Base-by-base conservation (phyloP, 495 filamentous ascomycete species). In the Podospora australis region DNA sequence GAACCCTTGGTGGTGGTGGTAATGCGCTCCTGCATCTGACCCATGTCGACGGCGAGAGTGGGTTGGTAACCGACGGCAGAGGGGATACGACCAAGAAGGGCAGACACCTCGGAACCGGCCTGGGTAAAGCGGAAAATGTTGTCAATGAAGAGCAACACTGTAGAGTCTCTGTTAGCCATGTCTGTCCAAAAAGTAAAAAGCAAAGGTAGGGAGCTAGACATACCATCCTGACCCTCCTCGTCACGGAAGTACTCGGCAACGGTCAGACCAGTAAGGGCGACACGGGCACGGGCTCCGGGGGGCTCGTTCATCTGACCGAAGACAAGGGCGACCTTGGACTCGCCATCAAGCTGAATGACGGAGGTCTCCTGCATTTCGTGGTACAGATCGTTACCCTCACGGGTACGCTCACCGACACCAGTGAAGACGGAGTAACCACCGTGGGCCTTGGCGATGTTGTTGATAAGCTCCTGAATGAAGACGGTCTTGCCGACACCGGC, bases 231-330 rank as follows among this genome's bases (percentile, higher is more conserved):
- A 63, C 92, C 92, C 72, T 96, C 90, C 66, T 87, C 80, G 69
- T 96, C 89, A 78, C 92, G 84, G 84, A 98, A 98, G 71, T 95
- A 89, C 71, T 97, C 90, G 54, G 89, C 88, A 54, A 96, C 79
- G 48, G 89, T 95, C 56, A 84, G 64, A 67, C 68, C 92, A 69
- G 92, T 98, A 60, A 98, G 85, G 69, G 92, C 92, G 68, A 98
- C 92, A 91, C 92, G 92, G 69, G 92, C 92, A 88, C 92, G 92
- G 70, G 92, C 92, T 79, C 92, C 92, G 51, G 92, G 92, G 69
- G 92, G 92, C 77, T 98, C 92, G 83, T 98, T 97, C 92, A 98
- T 98, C 79, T 98, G 92, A 80, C 92, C 92, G 80, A 98, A 98
- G 57, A 97, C 92, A 57, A 98, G 81, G 54, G 92, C 88, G 77